A percentile compares a stretch with the other conserved stretches of the same genome.
These are phyloP conservation scores for Ligustrum vulgare DNA, from an alignment of 257 asterid species.

Conservation along the genomic window DNA sequence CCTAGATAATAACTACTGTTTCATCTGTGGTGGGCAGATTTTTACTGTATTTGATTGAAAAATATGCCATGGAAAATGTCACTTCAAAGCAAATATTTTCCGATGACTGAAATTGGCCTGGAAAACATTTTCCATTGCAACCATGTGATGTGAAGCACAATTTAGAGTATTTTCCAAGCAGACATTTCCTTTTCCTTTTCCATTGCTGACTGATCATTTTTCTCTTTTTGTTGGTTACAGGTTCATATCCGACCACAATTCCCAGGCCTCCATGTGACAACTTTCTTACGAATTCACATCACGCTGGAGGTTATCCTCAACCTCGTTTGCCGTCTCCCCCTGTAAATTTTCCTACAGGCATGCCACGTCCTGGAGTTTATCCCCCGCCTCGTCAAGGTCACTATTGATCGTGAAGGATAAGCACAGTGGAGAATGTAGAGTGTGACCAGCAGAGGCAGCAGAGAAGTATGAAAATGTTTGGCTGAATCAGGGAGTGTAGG, in stretches of 20 bases:
- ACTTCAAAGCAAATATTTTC: too few relatives aligned
- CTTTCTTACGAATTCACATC: not conserved
- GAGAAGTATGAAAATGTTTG: not conserved
- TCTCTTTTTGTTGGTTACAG: slow-evolving; percentile 3
- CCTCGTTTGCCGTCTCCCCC: slow-evolving; percentile 9
- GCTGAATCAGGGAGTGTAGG: not conserved
- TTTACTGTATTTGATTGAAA: too few relatives aligned
- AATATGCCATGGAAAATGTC: too few relatives aligned
- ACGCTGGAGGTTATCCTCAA: slow-evolving; percentile 11
- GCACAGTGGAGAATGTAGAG: not conserved
- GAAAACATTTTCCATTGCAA: too few relatives aligned
- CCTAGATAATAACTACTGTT: not conserved
- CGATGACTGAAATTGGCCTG: too few relatives aligned
- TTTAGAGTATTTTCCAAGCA: too few relatives aligned
- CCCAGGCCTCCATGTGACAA: slow-evolving; percentile 12
- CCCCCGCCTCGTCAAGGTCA: slow-evolving; percentile 6
- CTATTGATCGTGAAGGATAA: not conserved
- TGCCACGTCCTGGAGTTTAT: slow-evolving; percentile 7
- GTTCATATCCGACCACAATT: slow-evolving; percentile 10
- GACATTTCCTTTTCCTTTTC: too few relatives aligned
- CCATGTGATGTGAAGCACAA: not conserved
- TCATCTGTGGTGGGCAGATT: not conserved
- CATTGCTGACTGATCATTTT: not conserved
- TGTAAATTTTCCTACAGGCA: not conserved
- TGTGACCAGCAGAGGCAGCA: not conserved